Conservation (phyloP, 495 filamentous ascomycete genomes). For the Xylaria sp. region DNA sequence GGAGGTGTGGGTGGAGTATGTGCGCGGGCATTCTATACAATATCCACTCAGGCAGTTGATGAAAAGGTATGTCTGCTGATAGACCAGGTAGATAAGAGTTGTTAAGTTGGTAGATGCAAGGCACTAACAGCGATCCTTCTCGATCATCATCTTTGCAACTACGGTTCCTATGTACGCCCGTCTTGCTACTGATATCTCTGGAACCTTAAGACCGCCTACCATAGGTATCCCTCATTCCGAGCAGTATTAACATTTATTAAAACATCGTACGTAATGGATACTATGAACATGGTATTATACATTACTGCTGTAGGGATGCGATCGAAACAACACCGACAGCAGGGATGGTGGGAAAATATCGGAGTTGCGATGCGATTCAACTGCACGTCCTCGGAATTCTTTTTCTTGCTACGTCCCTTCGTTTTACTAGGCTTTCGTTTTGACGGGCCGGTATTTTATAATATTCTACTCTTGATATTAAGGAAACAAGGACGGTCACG, state of each 20-base stretch:
- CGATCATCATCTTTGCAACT: neutral
- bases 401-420: slow-evolving; percentile 1
- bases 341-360: neutral
- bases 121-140: neutral
- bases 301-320: neutral
- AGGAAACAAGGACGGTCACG: neutral
- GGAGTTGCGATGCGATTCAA: slow-evolving; percentile 10
- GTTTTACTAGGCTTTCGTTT: neutral
- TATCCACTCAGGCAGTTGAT: neutral
- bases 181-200: neutral
- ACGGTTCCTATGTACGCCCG: neutral
- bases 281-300: neutral
- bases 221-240: neutral
- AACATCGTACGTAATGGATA: slow-evolving; percentile 11
- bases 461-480: neutral
- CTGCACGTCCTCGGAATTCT: slow-evolving; percentile 2
- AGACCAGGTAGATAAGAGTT: neutral
- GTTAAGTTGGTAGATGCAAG: slow-evolving; percentile 1
- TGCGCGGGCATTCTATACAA: neutral
- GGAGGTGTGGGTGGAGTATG: slow-evolving; percentile 7
- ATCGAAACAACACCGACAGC: neutral
- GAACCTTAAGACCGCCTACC: neutral
- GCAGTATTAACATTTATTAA: neutral
- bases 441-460: neutral
- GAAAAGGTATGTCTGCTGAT: neutral